Conservation (phyloP, 768 basidiomycete species). For the Sutorius australiensis region DNA sequence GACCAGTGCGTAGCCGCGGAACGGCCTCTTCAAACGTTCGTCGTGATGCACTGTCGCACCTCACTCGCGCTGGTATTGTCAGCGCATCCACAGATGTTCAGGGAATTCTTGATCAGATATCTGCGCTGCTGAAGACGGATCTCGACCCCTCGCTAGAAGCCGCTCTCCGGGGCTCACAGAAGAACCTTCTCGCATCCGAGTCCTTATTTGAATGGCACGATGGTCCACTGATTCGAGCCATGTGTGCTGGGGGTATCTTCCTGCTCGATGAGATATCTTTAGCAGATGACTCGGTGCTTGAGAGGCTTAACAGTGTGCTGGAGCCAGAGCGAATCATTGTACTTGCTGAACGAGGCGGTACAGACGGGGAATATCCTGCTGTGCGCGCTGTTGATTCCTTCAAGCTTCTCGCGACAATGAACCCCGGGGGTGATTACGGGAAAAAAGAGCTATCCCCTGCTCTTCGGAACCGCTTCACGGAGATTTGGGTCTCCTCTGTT, state of each 20-base stretch:
- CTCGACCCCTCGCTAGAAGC: constrained; percentile 31
- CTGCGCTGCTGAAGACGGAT: constrained; percentile 18
- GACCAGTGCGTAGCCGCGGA: constrained; percentile 78
- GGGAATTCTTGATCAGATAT: constrained; percentile 26
- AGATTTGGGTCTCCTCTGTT: constrained; percentile 95
- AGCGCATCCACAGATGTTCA: constrained; percentile 20
- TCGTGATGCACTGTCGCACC: constrained; percentile 38
- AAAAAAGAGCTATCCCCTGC: constrained; percentile 99
- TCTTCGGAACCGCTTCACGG: constrained; percentile 94
- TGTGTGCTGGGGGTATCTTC: constrained; percentile 81
- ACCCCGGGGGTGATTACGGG: constrained; percentile 97
- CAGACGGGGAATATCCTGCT: constrained; percentile 59
- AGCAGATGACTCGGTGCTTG: constrained; percentile 96
- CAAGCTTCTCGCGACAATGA: constrained; percentile 97
- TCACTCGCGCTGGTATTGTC: constrained; percentile 41
- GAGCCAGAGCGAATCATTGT: constrained; percentile 86
- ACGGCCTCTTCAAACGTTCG: constrained; percentile 48
- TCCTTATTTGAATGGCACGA: constrained; percentile 96
- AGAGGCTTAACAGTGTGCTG: constrained; percentile 95
- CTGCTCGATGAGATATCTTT: constrained; percentile 95
- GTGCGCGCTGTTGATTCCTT: constrained; percentile 67
- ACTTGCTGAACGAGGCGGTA: constrained; percentile 88
- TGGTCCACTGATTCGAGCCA: constrained; percentile 92
- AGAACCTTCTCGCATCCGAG: constrained; percentile 47
- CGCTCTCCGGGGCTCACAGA: constrained; percentile 41